phyloP scores from a whole-genome alignment of 2,329 filamentous ascomycete genomes.

The Sarocladiaceae sp. region DNA sequence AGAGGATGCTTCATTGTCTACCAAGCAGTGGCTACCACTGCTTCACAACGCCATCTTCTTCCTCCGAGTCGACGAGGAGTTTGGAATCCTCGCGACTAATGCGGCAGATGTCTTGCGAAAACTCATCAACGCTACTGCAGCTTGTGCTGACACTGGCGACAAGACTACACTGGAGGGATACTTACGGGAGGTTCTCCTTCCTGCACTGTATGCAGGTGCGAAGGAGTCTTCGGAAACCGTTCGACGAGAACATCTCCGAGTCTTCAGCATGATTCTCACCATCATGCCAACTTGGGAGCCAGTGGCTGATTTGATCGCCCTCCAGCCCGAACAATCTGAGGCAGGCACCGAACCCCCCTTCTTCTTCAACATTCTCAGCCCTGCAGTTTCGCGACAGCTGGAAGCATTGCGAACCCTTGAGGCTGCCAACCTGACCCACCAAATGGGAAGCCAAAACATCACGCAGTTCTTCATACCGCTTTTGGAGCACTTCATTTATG shows the following conservation, averaged over 20 bases:
- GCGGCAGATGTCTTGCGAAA: slow-evolving; percentile 74
- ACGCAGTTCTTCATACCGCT: slow-evolving; percentile 85
- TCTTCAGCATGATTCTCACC: slow-evolving; percentile 73
- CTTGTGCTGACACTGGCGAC: slow-evolving; percentile 30
- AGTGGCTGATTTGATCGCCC: slow-evolving; percentile 65
- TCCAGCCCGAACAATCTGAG: slow-evolving; percentile 59
- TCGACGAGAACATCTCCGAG: slow-evolving; percentile 70
- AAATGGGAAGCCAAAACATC: slow-evolving; percentile 70
- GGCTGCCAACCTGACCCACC: slow-evolving; percentile 54
- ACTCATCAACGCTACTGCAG: slow-evolving; percentile 61
- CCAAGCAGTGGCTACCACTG: slow-evolving; percentile 78
- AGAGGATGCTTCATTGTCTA: slow-evolving; percentile 51
- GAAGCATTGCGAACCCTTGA: slow-evolving; percentile 76
- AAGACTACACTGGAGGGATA: slow-evolving; percentile 49
- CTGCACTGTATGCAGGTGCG: slow-evolving; percentile 69
- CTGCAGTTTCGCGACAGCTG: slow-evolving; percentile 78
- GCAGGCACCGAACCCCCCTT: slow-evolving; percentile 64
- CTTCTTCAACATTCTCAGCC: slow-evolving; percentile 88
- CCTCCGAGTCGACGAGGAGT: slow-evolving; percentile 79
- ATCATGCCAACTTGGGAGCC: slow-evolving; percentile 62
- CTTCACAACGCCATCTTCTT: slow-evolving; percentile 87
- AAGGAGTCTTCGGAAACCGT: slow-evolving; percentile 78
- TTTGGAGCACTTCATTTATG: slow-evolving; percentile 90
- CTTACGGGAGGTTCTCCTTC: slow-evolving; percentile 60
- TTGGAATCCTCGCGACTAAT: slow-evolving; percentile 73